These are phyloP conservation scores for Posidonia australis DNA, from an alignment of 106 monocot species.

Conservation along the genomic window DNA sequence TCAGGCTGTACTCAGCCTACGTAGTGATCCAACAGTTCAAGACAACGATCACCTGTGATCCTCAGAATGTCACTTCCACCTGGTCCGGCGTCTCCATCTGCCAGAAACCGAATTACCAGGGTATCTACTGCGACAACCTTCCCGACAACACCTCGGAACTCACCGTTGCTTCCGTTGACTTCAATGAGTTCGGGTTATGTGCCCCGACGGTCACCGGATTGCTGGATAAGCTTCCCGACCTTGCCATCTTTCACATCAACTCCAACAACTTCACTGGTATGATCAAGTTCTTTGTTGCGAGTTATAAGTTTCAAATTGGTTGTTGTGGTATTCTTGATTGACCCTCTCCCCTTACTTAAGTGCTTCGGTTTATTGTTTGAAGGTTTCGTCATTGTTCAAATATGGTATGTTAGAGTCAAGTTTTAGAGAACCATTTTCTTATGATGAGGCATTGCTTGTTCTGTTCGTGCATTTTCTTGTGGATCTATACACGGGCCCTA, in stretches of 20 bases:
- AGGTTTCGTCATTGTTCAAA: no score
- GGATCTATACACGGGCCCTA: no score
- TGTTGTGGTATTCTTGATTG: no score
- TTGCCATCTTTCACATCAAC: slow-evolving; percentile 29
- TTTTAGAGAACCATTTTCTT: no score
- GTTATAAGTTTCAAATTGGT: no score
- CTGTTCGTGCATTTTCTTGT: no score
- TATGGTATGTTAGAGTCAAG: no score
- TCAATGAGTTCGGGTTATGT: slow-evolving; percentile 17
- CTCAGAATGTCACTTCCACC: slow-evolving; percentile 1
- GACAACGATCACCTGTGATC: slow-evolving; percentile 17
- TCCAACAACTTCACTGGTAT: slow-evolving; percentile 25
- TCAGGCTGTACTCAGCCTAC: slow-evolving; percentile 2
- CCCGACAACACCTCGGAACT: background rate
- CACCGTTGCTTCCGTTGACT: slow-evolving; percentile 19
- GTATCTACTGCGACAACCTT: slow-evolving; percentile 8
- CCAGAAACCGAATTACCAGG: background rate
- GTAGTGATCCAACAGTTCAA: slow-evolving; percentile 13
- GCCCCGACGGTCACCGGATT: slow-evolving; percentile 16
- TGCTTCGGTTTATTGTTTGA: no score
- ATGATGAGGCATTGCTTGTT: no score
- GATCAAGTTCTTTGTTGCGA: no score
- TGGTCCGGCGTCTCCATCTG: slow-evolving; percentile 8
- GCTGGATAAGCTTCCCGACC: slow-evolving; percentile 13
- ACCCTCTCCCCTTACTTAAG: no score